Percentiles rank a stretch among this genome's conserved stretches.
Conservation (phyloP, 768 basidiomycete genomes). For the Porphyrellus cyaneotinctus region DNA sequence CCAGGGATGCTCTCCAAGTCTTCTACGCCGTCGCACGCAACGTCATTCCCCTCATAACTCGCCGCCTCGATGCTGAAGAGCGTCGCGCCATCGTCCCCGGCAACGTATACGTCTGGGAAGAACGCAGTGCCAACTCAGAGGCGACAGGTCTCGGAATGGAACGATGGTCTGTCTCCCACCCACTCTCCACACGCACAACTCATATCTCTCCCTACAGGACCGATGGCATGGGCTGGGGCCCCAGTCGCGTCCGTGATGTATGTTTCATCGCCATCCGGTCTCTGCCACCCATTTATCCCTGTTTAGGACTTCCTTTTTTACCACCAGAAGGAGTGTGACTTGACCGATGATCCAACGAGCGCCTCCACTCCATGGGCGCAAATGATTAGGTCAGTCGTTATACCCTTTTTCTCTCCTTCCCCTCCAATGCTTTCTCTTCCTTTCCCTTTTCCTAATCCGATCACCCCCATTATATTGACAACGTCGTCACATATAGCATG, state of each 20-base stretch:
- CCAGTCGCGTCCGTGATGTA: conserved; percentile 62
- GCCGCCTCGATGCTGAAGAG: conserved; percentile 80
- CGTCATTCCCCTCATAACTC: conserved; percentile 68
- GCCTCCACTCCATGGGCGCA: conserved; percentile 71
- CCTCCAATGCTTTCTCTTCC: conserved; percentile 13
- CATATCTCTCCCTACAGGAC: conserved; percentile 35
- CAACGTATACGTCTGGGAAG: conserved; percentile 87
- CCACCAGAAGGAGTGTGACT: conserved; percentile 45
- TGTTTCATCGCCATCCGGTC: neutral
- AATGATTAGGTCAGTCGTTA: conserved; percentile 55
- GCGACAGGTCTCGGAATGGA: conserved; percentile 83
- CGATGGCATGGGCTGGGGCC: conserved; percentile 80
- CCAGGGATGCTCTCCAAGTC: conserved; percentile 75
- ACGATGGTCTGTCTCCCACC: conserved; percentile 51
- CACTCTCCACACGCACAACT: neutral
- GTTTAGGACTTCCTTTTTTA: conserved; percentile 53
- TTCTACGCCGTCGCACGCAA: conserved; percentile 73
- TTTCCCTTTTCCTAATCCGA: conserved; percentile 29
- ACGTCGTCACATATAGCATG: conserved; percentile 27
- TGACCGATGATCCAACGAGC: conserved; percentile 36
- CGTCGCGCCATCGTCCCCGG: conserved; percentile 68
- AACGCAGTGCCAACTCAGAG: conserved; percentile 80
- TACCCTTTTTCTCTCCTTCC: conserved; percentile 6
- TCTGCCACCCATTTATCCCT: conserved; percentile 3
- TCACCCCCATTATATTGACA: conserved; percentile 13